Evolutionary conservation across 352 stramenopile genomes (phyloP).

Genomic region (Pythium sp.): DNA sequence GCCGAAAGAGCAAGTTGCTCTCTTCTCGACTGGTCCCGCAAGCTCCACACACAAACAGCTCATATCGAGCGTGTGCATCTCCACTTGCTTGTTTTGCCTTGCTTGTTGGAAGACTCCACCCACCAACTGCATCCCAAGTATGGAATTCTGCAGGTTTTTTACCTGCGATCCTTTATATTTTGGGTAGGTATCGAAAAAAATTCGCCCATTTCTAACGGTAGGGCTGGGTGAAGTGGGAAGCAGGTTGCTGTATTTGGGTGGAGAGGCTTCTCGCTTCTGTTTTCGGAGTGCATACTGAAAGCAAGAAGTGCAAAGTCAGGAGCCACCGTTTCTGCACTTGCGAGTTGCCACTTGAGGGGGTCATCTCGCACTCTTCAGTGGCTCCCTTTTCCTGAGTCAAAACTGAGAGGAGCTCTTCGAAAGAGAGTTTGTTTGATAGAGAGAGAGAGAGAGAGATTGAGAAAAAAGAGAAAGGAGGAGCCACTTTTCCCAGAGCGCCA

Average conservation of each 20-base stretch:
- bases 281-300: not conserved
- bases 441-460: not conserved
- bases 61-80: not conserved
- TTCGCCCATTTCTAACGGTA: not conserved
- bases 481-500: slow-evolving; percentile 9
- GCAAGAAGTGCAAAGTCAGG: not conserved
- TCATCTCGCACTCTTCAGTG: slow-evolving; percentile 1
- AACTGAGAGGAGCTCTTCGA: not conserved
- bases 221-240: not conserved
- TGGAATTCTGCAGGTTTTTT: not conserved
- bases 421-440: slow-evolving; percentile 1
- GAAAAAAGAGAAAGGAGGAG: slow-evolving; percentile 8
- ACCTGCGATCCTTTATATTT: not conserved
- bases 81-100: not conserved
- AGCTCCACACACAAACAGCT: not conserved
- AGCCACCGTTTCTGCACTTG: not conserved
- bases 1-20: slow-evolving; percentile 13
- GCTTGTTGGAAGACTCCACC: not conserved
- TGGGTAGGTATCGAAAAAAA: not conserved
- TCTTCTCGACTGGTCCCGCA: slow-evolving; percentile 11
- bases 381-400: not conserved
- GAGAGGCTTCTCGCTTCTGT: not conserved
- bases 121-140: not conserved
- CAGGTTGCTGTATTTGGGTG: not conserved
- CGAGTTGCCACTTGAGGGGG: not conserved